Percentiles rank a stretch among this genome's conserved stretches.
These are phyloP conservation scores for Lactarius psammicola DNA, from an alignment of 768 basidiomycete genomes.

Conservation along the genomic window DNA sequence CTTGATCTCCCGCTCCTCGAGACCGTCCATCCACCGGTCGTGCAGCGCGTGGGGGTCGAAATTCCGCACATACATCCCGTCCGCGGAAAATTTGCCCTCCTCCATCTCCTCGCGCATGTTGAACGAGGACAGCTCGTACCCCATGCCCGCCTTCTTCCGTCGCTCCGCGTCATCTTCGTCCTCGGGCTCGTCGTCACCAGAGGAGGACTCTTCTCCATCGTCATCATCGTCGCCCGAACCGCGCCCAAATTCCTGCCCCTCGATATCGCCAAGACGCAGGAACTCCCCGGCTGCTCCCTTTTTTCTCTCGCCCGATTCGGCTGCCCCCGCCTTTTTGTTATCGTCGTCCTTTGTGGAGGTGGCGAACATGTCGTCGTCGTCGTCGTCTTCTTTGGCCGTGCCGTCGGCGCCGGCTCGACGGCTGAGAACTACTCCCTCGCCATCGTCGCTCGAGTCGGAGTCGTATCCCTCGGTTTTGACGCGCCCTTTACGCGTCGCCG, in stretches of 20 bases:
- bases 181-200: conserved; percentile 45
- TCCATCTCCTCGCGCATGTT: conserved; percentile 99
- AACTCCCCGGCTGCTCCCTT: conserved; percentile 64
- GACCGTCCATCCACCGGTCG: conserved; percentile 93
- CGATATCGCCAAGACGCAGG: conserved; percentile 89
- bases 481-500: conserved; percentile 61
- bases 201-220: conserved; percentile 36
- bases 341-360: conserved; percentile 61
- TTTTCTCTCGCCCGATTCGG: conserved; percentile 47
- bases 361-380: conserved; percentile 79
- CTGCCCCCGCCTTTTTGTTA: conserved; percentile 47
- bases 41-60: conserved; percentile 90
- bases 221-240: conserved; percentile 43
- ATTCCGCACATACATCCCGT: conserved; percentile 82
- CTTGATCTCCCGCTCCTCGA: conserved; percentile 84
- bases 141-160: conserved; percentile 84
- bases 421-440: conserved; percentile 88
- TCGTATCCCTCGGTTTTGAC: conserved; percentile 89
- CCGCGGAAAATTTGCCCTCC: conserved; percentile 94
- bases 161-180: conserved; percentile 80
- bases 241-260: conserved; percentile 88
- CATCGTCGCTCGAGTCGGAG: conserved; percentile 92
- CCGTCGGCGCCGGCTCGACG: conserved; percentile 51
- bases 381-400: conserved; percentile 49
- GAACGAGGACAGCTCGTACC: conserved; percentile 90